Evolutionary conservation across 257 asterid genomes (phyloP).

Genomic region (Nicotiana paniculata): DNA sequence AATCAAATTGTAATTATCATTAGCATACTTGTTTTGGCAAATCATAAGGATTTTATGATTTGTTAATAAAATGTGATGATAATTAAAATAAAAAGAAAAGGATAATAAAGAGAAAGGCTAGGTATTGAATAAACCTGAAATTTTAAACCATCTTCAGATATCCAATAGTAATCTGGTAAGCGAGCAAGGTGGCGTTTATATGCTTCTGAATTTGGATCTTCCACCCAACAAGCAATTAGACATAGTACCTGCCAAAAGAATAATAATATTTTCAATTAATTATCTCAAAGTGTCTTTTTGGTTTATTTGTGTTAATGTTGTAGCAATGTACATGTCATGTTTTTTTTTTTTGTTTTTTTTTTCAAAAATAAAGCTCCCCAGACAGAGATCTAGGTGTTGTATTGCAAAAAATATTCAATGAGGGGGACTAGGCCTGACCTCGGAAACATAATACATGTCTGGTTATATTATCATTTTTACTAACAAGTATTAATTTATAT

Average conservation of each 20-base stretch:
- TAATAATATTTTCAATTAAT: neutral
- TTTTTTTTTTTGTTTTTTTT: too few relatives aligned
- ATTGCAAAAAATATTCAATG: too few relatives aligned
- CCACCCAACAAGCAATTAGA: constrained; percentile 62
- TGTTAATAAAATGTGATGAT: neutral
- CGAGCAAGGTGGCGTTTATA: constrained; percentile 47
- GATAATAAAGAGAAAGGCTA: neutral
- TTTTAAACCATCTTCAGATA: constrained; percentile 72
- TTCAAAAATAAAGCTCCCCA: too few relatives aligned
- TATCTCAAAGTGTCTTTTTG: too few relatives aligned
- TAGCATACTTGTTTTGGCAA: neutral
- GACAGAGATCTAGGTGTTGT: too few relatives aligned
- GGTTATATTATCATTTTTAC: too few relatives aligned
- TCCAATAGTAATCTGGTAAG: constrained; percentile 50
- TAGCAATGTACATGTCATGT: too few relatives aligned
- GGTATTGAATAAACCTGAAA: constrained; percentile 32
- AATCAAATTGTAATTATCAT: neutral
- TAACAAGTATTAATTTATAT: too few relatives aligned
- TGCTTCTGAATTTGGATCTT: constrained; percentile 47
- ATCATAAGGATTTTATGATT: neutral
- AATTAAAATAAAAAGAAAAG: neutral
- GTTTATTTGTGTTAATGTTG: too few relatives aligned
- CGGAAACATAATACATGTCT: too few relatives aligned
- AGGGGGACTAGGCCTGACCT: too few relatives aligned
- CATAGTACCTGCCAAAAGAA: constrained; percentile 28